Conservation (phyloP, 495 filamentous ascomycete genomes). For the Mytilinidion resinicola region DNA sequence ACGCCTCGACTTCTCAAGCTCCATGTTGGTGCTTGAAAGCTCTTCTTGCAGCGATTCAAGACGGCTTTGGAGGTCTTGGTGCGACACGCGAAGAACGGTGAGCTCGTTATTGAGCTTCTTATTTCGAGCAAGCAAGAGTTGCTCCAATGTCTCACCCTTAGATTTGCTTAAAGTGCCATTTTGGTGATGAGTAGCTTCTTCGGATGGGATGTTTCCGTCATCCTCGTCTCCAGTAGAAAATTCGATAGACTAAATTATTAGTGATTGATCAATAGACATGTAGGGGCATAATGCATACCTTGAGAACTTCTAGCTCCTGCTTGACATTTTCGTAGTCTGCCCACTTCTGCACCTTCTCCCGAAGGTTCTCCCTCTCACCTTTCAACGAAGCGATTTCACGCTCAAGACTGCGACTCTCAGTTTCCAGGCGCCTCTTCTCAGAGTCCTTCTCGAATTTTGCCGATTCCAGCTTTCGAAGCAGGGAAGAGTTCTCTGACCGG, state of each 20-base stretch:
- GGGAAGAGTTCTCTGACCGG: conserved; percentile 83
- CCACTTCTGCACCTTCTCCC: conserved; percentile 76
- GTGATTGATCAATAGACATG: background rate
- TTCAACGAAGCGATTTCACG: conserved; percentile 60
- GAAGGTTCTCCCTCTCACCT: conserved; percentile 64
- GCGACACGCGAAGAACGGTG: conserved; percentile 85
- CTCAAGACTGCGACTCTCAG: conserved; percentile 65
- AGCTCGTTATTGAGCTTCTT: conserved; percentile 94
- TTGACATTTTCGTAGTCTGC: conserved; percentile 94
- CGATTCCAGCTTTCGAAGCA: conserved; percentile 80
- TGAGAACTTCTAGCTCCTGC: conserved; percentile 89
- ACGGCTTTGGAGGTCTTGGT: conserved; percentile 80
- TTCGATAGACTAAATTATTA: conserved; percentile 65
- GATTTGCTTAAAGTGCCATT: conserved; percentile 50
- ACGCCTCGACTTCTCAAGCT: conserved; percentile 76
- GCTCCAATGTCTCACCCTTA: conserved; percentile 79
- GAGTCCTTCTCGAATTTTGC: conserved; percentile 74
- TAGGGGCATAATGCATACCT: conserved; percentile 42
- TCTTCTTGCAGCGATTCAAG: conserved; percentile 77
- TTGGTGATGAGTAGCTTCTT: conserved; percentile 20
- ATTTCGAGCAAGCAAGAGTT: conserved; percentile 84
- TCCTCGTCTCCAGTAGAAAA: conserved; percentile 86
- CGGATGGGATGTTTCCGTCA: conserved; percentile 27
- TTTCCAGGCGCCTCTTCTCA: conserved; percentile 64
- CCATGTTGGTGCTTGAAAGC: conserved; percentile 72